phyloP scores from a whole-genome alignment of 1,284 basidiomycete genomes.

The Naganishia sp. region DNA sequence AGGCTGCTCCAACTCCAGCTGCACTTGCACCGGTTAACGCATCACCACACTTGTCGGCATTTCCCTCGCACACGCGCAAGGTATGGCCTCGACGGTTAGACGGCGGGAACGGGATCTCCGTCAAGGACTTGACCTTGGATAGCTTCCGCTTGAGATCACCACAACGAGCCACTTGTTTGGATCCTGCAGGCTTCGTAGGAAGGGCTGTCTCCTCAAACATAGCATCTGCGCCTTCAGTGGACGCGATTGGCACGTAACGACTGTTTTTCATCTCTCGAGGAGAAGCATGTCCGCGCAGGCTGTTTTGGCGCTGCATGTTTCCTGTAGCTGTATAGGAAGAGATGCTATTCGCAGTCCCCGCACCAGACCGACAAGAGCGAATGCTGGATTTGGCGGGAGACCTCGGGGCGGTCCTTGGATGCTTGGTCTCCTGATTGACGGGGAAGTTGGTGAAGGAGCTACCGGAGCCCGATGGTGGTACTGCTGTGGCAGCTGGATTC shows the following conservation, averaged over 20 bases:
- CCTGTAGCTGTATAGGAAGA: not conserved
- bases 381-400: not conserved
- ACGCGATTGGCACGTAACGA: not conserved
- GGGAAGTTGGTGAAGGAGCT: conserved; percentile 23
- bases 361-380: too few species aligned
- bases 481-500: not conserved
- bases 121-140: conserved; percentile 20
- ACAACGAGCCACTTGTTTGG: not conserved
- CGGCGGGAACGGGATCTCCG: not conserved
- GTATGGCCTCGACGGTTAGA: not conserved
- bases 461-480: conserved; percentile 9
- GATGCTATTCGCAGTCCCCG: not conserved
- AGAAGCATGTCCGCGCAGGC: not conserved
- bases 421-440: conserved; percentile 13
- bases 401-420: not conserved
- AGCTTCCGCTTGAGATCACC: conserved; percentile 5
- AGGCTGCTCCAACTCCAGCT: not conserved
- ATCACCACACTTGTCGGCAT: not conserved
- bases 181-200: not conserved
- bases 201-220: too few species aligned
- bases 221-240: not conserved
- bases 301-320: too few species aligned
- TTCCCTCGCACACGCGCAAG: not conserved
- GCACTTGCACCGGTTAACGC: too few species aligned
- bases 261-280: not conserved